Conservation (phyloP, 176 grass and related monocot species). For the Juncus effusus region DNA sequence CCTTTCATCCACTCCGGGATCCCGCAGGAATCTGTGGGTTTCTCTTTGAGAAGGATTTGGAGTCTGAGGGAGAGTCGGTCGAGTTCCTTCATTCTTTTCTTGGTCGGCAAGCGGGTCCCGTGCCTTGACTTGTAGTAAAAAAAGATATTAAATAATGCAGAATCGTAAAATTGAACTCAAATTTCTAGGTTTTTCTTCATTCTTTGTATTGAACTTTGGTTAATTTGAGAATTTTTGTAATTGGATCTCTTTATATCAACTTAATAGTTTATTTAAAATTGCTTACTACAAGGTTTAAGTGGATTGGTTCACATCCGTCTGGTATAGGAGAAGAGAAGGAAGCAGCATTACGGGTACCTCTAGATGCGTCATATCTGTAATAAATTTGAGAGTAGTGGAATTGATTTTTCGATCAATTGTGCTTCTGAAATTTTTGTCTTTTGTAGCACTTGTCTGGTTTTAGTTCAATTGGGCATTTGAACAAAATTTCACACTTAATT, state of each 20-base stretch:
- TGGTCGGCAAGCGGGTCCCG: constrained; percentile 77
- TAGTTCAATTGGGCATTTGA: no score
- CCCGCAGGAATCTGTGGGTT: constrained; percentile 34
- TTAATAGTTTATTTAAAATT: background rate
- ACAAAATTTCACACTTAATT: no score
- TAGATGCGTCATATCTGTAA: constrained; percentile 66
- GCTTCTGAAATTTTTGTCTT: no score
- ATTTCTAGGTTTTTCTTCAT: no score
- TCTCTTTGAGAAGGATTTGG: constrained; percentile 46
- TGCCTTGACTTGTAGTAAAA: constrained; percentile 57
- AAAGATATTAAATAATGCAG: no score
- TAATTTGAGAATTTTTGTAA: no score
- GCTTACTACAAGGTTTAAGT: constrained; percentile 86
- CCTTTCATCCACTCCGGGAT: constrained; percentile 66
- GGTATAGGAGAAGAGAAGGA: constrained; percentile 34
- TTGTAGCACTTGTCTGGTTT: no score
- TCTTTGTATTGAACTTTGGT: no score
- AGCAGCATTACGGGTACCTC: constrained; percentile 21
- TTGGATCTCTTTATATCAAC: no score
- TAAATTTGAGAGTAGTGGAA: background rate
- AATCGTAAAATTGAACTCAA: no score
- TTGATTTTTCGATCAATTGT: no score
- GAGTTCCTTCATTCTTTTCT: constrained; percentile 81
- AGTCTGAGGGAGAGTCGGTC: constrained; percentile 53
- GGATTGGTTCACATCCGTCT: constrained; percentile 57